Percentiles rank a stretch among this genome's conserved stretches.
Evolutionary conservation across 805 yeast genomes (phyloP).

Genomic region (Tetrapisispora phaffii): DNA sequence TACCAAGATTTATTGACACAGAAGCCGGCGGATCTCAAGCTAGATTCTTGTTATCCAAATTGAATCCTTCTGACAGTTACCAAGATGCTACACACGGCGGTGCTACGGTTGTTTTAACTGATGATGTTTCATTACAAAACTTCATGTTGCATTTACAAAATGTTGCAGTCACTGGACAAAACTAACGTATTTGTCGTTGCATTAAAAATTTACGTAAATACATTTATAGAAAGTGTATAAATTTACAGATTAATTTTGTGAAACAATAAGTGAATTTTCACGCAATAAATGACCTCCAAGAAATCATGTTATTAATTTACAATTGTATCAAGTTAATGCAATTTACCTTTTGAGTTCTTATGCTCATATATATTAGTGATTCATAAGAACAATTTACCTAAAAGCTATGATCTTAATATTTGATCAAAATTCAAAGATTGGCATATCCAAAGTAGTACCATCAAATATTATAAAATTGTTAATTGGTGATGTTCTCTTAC

Average conservation of each 20-base stretch:
- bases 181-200: slow-evolving; percentile 4
- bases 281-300: background rate
- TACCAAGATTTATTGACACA: slow-evolving; percentile 91
- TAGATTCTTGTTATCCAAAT: slow-evolving; percentile 82
- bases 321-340: too few species aligned
- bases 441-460: slow-evolving; percentile 62
- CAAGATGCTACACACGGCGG: slow-evolving; percentile 41
- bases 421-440: slow-evolving; percentile 43
- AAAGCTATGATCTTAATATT: background rate
- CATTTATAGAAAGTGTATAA: background rate
- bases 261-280: background rate
- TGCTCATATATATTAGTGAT: too few species aligned
- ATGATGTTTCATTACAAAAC: slow-evolving; percentile 86
- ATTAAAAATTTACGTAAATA: background rate
- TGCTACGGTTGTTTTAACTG: slow-evolving; percentile 78
- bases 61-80: slow-evolving; percentile 83
- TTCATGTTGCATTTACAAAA: slow-evolving; percentile 90
- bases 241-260: background rate
- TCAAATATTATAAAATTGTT: slow-evolving; percentile 75
- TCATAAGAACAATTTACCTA: too few species aligned
- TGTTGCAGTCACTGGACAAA: slow-evolving; percentile 55
- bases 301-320: too few species aligned
- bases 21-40: slow-evolving; percentile 98
- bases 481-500: slow-evolving; percentile 67
- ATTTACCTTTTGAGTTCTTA: too few species aligned